Evolutionary conservation across 805 yeast genomes (phyloP), one percentile per base, ranked within the genome.

Genomic region (Pichia gijzeniarum): DNA sequence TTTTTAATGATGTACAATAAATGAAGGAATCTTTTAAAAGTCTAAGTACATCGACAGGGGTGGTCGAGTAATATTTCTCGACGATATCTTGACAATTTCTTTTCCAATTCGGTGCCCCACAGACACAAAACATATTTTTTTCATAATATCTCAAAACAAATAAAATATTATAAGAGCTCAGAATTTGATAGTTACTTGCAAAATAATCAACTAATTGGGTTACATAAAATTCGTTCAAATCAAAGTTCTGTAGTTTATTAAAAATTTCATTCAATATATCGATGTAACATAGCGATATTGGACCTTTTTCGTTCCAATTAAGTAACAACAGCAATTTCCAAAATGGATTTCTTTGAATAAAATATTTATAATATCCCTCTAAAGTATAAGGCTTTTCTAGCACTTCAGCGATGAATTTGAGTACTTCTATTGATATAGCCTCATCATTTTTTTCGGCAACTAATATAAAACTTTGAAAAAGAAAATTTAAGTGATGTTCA

Each of bases 121-220:
- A 74, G 2, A 80, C 69, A 55, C 90, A 82, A 27, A 72, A 55
- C 43, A 73, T 70, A 43, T 76, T 75, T 12, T 68, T 65, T 4
- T 64, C 61, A 56, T 77, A 80, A 52, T 65, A 72, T 3, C 66
- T 60, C 22, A 83, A 57, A 3, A 84, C 70, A 42, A 66, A 69
- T 12, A 48, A 44, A 4, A 54, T 43, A 18, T 59, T 52, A 9
- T 54, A 44, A 1, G 49, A 33, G 9, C 50, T 40, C 12, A 60
- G 50, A 19, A 52, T 32, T n/a, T 44, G 18, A 32, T 40, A 44
- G 45, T 57, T 55, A 3, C 17, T 42, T 38, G 54, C 53, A n/a
- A 59, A 50, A 18, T 55, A 53, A 4, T 30, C 30, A 16, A 56
- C 47, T 13, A 52, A 40, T n/a, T 49, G 36, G 8, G 47, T 39